Evolutionary conservation across 2,329 filamentous ascomycete species (phyloP), one percentile per base, ranked within the genome.

Genomic region (Nannizzia gypsea): DNA sequence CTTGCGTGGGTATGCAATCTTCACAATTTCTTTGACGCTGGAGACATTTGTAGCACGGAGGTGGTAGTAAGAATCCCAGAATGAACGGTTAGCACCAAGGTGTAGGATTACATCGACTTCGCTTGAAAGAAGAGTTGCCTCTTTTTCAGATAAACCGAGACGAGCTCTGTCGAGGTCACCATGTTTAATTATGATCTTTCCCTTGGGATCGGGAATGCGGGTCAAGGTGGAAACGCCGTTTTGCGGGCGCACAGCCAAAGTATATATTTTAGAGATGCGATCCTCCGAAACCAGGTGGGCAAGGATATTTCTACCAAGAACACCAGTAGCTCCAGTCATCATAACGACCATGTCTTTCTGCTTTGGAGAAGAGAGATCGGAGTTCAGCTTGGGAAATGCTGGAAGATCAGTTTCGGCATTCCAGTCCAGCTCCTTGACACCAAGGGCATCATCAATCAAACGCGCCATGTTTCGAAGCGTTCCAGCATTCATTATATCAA

Each of bases 61-160:
- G 2, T 59, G 50, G 3, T 58, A 20, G 61, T 73, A 74, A 17
- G 57, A 64, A 13, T 72, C 64, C 58, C 63, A 55, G 59, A 63
- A 67, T 0, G 65, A 68, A 17, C 63, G 58, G 11, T 73, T 71
- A 15, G 77, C 76, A 6, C 75, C 80, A 54, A 70, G 73, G 67
- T 82, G 84, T 22, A 87, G 77, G 56, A 86, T 77, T 3, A 77
- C 64, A 62, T 79, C 72, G 0, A 69, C 72, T 2, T 64, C 48
- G 2, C 48, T 20, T 11, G 66, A 65, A 2, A 81, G 64, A 0
- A 36, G 26, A 2, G 44, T 13, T 8, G 69, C 63, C 20, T 72
- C 66, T 1, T 61, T 63, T 26, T 71, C 62, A 1, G 64, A 64
- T 17, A 80, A 70, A 0, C 78, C 77, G 1, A 80, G 69, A 2